phyloP scores from a whole-genome alignment of 176 grass and related monocot species.

The Oropetium thomaeum region DNA sequence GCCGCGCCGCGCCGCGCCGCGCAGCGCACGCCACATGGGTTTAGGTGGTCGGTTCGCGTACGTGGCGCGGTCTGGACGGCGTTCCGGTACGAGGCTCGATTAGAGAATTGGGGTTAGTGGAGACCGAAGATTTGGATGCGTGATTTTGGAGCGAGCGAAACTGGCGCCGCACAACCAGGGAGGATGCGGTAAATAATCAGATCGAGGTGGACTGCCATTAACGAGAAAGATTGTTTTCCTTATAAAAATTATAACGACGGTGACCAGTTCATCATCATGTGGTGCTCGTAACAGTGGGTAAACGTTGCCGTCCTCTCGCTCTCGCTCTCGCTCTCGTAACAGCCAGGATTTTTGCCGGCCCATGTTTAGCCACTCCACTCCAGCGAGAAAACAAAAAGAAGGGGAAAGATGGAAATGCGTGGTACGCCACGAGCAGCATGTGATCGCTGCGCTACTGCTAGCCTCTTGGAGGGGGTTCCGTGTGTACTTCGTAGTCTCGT shows the following conservation, averaged over 20 bases:
- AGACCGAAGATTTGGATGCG: not conserved
- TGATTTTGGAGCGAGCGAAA: not conserved
- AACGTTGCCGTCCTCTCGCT: not conserved
- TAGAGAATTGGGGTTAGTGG: slow-evolving; percentile 17
- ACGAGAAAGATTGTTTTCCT: not conserved
- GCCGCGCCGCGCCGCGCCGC: too few species aligned
- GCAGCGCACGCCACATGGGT: not conserved
- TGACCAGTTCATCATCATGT: too few species aligned
- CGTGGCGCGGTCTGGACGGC: not conserved
- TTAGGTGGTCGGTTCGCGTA: not conserved
- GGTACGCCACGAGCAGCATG: slow-evolving; percentile 16
- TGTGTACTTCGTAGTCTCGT: not conserved
- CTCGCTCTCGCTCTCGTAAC: not conserved
- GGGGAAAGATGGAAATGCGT: not conserved
- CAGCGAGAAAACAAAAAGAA: not conserved
- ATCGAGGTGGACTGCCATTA: not conserved
- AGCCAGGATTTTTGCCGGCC: not conserved
- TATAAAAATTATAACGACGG: not conserved
- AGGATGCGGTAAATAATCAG: too few species aligned
- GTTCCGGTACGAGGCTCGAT: not conserved
- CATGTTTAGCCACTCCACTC: not conserved
- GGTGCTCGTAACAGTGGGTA: not conserved
- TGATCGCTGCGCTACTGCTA: slow-evolving; percentile 17
- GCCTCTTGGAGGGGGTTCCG: too few species aligned
- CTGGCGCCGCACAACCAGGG: slow-evolving; percentile 22